Evolutionary conservation across 768 basidiomycete species (phyloP).

Genomic region (Termitomyces sp.): DNA sequence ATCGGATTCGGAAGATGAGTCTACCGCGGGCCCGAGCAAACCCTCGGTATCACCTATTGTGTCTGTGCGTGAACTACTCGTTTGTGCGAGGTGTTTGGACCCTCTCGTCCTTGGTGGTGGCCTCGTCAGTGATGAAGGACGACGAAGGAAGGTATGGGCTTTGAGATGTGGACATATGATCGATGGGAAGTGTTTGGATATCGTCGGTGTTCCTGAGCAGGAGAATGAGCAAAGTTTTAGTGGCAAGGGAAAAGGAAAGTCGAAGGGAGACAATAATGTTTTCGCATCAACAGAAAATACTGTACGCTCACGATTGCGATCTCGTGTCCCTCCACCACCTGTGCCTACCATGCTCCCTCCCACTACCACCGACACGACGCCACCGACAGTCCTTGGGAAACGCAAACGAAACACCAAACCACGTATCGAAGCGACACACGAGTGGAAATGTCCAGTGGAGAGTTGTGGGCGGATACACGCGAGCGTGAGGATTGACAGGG

Average conservation of each 20-base stretch:
- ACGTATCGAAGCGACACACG: constrained; percentile 43
- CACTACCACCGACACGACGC: background rate
- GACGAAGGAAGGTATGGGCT: constrained; percentile 57
- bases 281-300: constrained; percentile 23
- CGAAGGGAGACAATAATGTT: background rate
- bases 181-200: constrained; percentile 69
- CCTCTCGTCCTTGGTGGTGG: constrained; percentile 55
- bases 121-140: constrained; percentile 41
- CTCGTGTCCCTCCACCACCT: constrained; percentile 25
- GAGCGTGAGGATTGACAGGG: constrained; percentile 54
- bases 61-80: constrained; percentile 41
- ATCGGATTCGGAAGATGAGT: constrained; percentile 31
- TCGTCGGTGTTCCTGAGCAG: constrained; percentile 35
- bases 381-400: constrained; percentile 11
- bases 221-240: constrained; percentile 1
- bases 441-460: constrained; percentile 65
- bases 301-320: constrained; percentile 58
- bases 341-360: background rate
- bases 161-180: constrained; percentile 76
- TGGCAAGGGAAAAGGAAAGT: constrained; percentile 4
- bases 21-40: constrained; percentile 9
- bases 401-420: constrained; percentile 27
- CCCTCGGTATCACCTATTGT: constrained; percentile 6
- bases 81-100: constrained; percentile 65
- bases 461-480: constrained; percentile 51